Base-by-base conservation (phyloP, 495 filamentous ascomycete genomes). In the Tuber calosporum region DNA sequence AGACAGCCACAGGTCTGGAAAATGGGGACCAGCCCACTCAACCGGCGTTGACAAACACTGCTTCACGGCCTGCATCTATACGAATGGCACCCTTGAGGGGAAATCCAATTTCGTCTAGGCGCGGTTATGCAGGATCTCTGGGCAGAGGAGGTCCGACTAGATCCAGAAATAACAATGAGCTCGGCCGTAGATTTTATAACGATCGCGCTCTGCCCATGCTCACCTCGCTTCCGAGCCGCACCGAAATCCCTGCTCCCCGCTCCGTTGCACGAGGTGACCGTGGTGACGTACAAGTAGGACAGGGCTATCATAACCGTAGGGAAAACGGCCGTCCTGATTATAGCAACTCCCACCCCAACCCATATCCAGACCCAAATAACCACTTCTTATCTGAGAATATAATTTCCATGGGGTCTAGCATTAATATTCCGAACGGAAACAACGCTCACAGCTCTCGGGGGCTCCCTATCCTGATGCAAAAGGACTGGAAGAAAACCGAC, bases 281-380 rank as follows among this genome's bases (percentile, higher is more conserved):
- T 58, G 53, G 53, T 58, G 53, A 62, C 53, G 53, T n/a, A n/a
- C n/a, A n/a, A n/a, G n/a, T 62, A 34, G 53, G 26, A 34, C 53
- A 26, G 15, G 26, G 53, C 53, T 34, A 62, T 62, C 53, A 30
- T 34, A 62, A 34, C 13, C 26, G 26, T 26, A 62, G 53, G 34
- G 53, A 62, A 30, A 62, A 62, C 53, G 26, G 26, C 26, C 53
- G 26, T 13, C 53, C 26, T n/a, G 7, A 1, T 17, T 30, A 62
- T 26, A 62, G 13, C 26, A 62, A 62, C 53, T 34, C 53, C 26
- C 53, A 17, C 26, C 26, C 53, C 53, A 34, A 4, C 26, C 26
- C 13, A 62, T 4, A 17, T 62, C 17, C 53, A 30, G 30, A 34
- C 53, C n/a, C 53, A 62, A 62, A 34, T 4, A 34, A 62, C 11